phyloP scores from a whole-genome alignment of 2,329 filamentous ascomycete species.

The Lachnellula occidentalis region DNA sequence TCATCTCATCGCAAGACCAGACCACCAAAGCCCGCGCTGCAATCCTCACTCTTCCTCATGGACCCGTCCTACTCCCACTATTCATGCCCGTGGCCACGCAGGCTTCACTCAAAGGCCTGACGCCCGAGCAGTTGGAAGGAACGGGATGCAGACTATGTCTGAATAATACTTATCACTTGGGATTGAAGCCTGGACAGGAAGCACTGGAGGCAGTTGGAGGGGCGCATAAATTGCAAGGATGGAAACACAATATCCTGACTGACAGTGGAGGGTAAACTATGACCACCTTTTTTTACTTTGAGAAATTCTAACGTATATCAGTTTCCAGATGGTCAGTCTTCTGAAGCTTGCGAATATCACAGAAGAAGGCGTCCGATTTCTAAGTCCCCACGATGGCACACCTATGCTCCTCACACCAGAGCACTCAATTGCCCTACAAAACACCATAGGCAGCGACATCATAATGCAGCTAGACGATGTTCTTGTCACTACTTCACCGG shows the following conservation, averaged over 20 bases:
- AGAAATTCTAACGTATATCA: constrained; percentile 35
- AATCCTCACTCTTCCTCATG: constrained; percentile 82
- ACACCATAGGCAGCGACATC: constrained; percentile 96
- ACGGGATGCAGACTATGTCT: constrained; percentile 86
- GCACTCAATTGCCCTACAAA: constrained; percentile 92
- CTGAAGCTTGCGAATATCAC: constrained; percentile 90
- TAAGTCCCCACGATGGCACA: constrained; percentile 91
- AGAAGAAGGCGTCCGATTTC: constrained; percentile 87
- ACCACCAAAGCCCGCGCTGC: constrained; percentile 93
- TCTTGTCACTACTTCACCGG: constrained; percentile 90
- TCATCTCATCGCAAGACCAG: constrained; percentile 40
- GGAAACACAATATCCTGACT: constrained; percentile 92
- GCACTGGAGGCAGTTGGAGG: constrained; percentile 83
- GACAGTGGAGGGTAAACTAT: constrained; percentile 61
- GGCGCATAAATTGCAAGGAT: constrained; percentile 90
- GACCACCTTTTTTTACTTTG: background rate
- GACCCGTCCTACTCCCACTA: constrained; percentile 79
- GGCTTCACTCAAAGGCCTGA: constrained; percentile 89
- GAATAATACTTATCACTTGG: constrained; percentile 97
- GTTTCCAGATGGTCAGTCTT: constrained; percentile 98
- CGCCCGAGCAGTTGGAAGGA: constrained; percentile 83
- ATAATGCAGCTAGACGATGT: constrained; percentile 99
- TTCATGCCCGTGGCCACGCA: constrained; percentile 99
- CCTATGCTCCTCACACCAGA: constrained; percentile 97
- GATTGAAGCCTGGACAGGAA: constrained; percentile 88